Percentiles rank a stretch among this genome's conserved stretches.
Evolutionary conservation across 129 eudicot genomes (phyloP).

Genomic region (Centaurea solstitialis): DNA sequence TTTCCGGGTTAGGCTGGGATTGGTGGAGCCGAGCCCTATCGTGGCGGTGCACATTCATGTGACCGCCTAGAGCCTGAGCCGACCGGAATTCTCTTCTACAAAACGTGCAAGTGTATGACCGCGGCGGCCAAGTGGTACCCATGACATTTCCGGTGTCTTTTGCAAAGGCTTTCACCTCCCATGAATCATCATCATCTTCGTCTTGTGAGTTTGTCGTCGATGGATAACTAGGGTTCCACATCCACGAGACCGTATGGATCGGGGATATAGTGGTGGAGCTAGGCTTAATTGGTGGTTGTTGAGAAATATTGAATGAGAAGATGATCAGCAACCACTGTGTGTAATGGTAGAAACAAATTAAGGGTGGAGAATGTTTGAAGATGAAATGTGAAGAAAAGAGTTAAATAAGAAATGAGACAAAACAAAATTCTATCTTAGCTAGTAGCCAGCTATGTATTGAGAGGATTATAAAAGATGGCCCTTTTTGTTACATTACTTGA

Average conservation of each 20-base stretch:
- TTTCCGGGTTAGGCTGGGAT: conserved; percentile 1
- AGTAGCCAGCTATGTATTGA: conserved; percentile 4
- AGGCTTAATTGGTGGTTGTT: conserved; percentile 16
- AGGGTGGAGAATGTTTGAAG: conserved; percentile 25
- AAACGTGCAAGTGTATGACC: conserved; percentile 24
- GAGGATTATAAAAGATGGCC: background rate
- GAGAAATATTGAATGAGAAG: background rate
- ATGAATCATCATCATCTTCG: conserved; percentile 23
- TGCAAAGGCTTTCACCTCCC: conserved; percentile 25
- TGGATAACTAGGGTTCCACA: conserved; percentile 19
- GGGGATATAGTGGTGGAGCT: background rate
- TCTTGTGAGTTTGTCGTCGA: background rate
- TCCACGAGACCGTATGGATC: background rate
- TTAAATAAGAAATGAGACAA: conserved; percentile 18
- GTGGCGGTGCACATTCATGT: conserved; percentile 28
- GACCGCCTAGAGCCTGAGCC: conserved; percentile 25
- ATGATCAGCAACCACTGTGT: background rate
- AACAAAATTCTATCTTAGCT: background rate
- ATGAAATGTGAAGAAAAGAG: conserved; percentile 7
- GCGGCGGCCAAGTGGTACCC: conserved; percentile 26
- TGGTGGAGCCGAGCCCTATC: conserved; percentile 28
- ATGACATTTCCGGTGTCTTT: conserved; percentile 16
- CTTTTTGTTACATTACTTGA: conserved; percentile 12
- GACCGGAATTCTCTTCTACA: conserved; percentile 24
- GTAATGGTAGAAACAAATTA: conserved; percentile 16